Evolutionary conservation across 495 filamentous ascomycete genomes (phyloP).

Genomic region (Diplogelasinospora grovesii): DNA sequence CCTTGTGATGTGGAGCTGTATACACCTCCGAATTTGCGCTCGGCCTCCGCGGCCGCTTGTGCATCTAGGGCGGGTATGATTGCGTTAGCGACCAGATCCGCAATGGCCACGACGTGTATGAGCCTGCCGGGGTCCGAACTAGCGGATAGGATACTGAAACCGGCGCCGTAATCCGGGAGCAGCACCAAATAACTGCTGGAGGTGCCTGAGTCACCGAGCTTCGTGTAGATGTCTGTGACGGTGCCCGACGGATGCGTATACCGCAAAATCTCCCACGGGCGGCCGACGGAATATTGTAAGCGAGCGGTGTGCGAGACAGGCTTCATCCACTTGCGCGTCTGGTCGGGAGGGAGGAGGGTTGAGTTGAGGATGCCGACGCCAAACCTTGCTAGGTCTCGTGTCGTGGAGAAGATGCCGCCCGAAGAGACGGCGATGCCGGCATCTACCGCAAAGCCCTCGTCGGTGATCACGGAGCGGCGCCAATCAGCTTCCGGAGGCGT

Average conservation of each 20-base stretch:
- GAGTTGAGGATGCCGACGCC: conserved; percentile 44
- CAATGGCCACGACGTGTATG: conserved; percentile 7
- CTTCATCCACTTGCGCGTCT: conserved; percentile 46
- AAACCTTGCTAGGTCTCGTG: conserved; percentile 24
- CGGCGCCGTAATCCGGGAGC: conserved; percentile 34
- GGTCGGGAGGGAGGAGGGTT: conserved; percentile 28
- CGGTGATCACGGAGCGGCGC: conserved; percentile 16
- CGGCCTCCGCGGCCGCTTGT: conserved; percentile 27
- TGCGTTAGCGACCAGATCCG: conserved; percentile 22
- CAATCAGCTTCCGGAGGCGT: conserved; percentile 15
- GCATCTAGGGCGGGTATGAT: conserved; percentile 28
- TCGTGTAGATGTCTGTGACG: conserved; percentile 36
- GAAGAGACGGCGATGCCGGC: conserved; percentile 13
- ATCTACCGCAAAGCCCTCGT: conserved; percentile 5
- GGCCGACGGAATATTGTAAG: conserved; percentile 22
- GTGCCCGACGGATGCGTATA: conserved; percentile 20
- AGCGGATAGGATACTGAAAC: conserved; percentile 33
- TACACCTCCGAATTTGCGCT: conserved; percentile 20
- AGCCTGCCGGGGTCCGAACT: conserved; percentile 1
- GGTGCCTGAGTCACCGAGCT: conserved; percentile 35
- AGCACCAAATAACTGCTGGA: conserved; percentile 30
- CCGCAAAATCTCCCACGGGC: conserved; percentile 32
- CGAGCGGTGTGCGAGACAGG: conserved; percentile 36
- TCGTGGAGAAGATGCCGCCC: conserved; percentile 20
- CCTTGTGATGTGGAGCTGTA: conserved; percentile 17